phyloP scores from a whole-genome alignment of 352 stramenopile species.

The Phytophthora melonis region DNA sequence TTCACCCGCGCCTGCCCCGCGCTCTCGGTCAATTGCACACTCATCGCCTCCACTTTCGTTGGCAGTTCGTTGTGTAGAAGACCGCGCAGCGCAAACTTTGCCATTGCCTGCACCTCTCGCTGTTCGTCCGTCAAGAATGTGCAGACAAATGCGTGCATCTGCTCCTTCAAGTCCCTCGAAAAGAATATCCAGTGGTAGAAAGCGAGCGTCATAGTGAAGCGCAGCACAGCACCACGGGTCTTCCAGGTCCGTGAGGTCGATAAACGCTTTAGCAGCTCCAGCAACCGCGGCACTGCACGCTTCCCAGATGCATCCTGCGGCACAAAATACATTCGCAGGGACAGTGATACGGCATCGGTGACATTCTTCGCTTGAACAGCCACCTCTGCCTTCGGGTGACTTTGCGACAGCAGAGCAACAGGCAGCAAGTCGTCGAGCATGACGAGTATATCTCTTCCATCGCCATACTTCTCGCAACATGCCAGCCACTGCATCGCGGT shows the following conservation, averaged over 20 bases:
- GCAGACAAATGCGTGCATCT: constrained; percentile 63
- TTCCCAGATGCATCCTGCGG: constrained; percentile 15
- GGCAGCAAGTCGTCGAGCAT: constrained; percentile 64
- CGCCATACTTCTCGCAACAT: constrained; percentile 59
- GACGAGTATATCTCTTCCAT: constrained; percentile 51
- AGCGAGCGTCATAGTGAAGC: constrained; percentile 75
- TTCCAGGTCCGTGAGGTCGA: constrained; percentile 64
- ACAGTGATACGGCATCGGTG: constrained; percentile 62
- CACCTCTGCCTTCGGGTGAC: constrained; percentile 73
- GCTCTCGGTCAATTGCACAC: constrained; percentile 44
- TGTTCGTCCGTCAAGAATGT: constrained; percentile 73
- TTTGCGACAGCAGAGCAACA: constrained; percentile 74
- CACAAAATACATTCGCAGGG: constrained; percentile 61
- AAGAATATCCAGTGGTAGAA: constrained; percentile 84
- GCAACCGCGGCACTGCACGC: constrained; percentile 35
- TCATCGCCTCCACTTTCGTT: constrained; percentile 46
- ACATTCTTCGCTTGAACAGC: constrained; percentile 72
- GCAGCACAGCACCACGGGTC: constrained; percentile 71
- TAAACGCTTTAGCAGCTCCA: constrained; percentile 57
- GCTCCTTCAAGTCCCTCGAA: constrained; percentile 42
- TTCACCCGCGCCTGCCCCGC: constrained; percentile 55
- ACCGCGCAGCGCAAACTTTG: constrained; percentile 74
- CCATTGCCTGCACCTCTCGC: constrained; percentile 84
- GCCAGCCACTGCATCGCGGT: constrained; percentile 78
- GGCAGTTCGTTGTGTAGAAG: constrained; percentile 68